Base-by-base conservation (phyloP, 306 rosid species). In the Cucumis melo region DNA sequence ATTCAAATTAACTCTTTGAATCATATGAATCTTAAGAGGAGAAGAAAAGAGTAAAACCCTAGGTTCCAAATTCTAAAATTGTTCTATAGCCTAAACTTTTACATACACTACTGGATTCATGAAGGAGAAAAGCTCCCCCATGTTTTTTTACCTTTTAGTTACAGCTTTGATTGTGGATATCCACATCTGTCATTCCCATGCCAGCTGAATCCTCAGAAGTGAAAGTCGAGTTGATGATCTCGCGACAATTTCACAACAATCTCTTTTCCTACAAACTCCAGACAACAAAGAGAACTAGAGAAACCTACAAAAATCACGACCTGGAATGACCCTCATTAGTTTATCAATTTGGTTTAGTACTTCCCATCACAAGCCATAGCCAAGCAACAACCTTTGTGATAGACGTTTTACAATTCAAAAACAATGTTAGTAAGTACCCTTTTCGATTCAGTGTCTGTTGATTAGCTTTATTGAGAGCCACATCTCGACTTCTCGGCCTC, bases 401-500 rank as follows among this genome's bases (percentile, higher is more conserved):
- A 42, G 56, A 44, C 10, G 17, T 46, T 12, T 68, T 68, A 42
- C 36, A 14, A 68, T 41, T 68, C 21, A 2, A 68, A 68, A 5
- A 13, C 21, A 2, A 21, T 44, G 38, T 24, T 14, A 66, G 39
- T 44, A 68, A 41, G 39, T 44, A 68, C 50, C 21, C 38, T 44
- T 44, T 23, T 21, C n/a, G 6, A 13, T 23, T 12, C n/a, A 0
- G 56, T 20, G 75, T 42, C 15, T 68, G 55, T 42, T 13, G 55
- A 68, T 29, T 12, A 21, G 74, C 56, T 44, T 48, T 62, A 77
- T 29, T 48, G 80, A 10, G 61, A 46, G 36, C 68, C 68, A 66
- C 80, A 77, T 44, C 61, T 62, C 38, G 24, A 55, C 65, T 48
- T 63, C 74, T 77, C 80, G 4, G 42, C 34, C 74, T 63, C 74